These are phyloP conservation scores for Bryum argenteum DNA, from an alignment of 225 moss, liverwort and hornwort genomes.

Conservation along the genomic window DNA sequence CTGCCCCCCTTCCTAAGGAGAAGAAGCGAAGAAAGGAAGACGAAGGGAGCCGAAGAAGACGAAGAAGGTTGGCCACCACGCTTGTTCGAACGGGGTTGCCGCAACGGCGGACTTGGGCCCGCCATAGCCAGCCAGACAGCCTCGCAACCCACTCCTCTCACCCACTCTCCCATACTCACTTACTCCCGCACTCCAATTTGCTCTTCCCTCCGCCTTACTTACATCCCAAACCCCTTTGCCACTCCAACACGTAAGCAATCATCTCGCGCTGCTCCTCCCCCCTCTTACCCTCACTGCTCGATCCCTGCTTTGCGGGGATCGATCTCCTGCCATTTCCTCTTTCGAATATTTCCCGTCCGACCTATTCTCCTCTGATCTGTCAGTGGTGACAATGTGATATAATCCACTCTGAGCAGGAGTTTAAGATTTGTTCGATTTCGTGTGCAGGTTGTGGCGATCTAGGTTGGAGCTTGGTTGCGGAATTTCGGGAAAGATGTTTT, in stretches of 20 bases:
- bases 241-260: conserved; percentile 4
- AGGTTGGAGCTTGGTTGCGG: conserved; percentile 22
- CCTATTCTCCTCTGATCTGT: not conserved
- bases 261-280: not conserved
- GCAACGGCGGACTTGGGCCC: conserved; percentile 39
- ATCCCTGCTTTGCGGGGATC: not conserved
- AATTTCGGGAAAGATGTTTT: conserved; percentile 23
- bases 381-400: not conserved
- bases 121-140: conserved; percentile 24
- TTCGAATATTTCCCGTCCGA: conserved; percentile 13
- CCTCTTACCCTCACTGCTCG: not conserved
- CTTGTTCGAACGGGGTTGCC: conserved; percentile 21
- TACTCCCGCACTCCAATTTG: not conserved
- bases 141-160: not conserved
- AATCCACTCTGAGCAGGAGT: not conserved
- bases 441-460: conserved; percentile 28
- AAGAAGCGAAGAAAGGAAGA: not conserved
- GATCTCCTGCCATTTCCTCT: not conserved
- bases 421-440: conserved; percentile 4
- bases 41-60: not conserved
- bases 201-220: not conserved
- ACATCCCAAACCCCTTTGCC: conserved; percentile 1
- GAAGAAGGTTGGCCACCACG: not conserved
- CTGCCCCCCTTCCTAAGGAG: not conserved
- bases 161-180: not conserved